Conservation (phyloP, 2,329 filamentous ascomycete genomes). For the Cercospora sp. region DNA sequence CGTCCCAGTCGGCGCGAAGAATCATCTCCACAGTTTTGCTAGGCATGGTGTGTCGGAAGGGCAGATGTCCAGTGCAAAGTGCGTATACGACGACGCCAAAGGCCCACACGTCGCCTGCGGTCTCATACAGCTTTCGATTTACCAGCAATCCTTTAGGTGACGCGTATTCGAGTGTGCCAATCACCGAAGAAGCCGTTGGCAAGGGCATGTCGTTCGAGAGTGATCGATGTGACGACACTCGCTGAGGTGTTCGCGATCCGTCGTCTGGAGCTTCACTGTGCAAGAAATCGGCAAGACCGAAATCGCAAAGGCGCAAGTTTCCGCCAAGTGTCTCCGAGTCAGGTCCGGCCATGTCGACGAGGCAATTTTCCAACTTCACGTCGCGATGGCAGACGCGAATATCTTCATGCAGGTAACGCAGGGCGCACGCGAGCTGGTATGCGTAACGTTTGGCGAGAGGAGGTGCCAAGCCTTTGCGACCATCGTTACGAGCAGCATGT, state of each 20-base stretch:
- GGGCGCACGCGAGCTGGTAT: conserved; percentile 63
- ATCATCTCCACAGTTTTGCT: conserved; percentile 62
- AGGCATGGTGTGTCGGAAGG: conserved; percentile 62
- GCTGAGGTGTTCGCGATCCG: conserved; percentile 11
- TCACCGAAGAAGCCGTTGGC: conserved; percentile 47
- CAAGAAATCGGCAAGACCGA: conserved; percentile 69
- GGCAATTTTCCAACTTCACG: conserved; percentile 69
- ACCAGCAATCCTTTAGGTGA: conserved; percentile 52
- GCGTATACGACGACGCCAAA: conserved; percentile 65
- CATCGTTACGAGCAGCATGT: conserved; percentile 29
- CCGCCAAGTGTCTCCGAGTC: conserved; percentile 54
- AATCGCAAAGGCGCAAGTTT: conserved; percentile 65
- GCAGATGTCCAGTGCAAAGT: conserved; percentile 61
- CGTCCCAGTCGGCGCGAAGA: conserved; percentile 60
- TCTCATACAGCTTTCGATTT: conserved; percentile 47
- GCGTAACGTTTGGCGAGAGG: conserved; percentile 60
- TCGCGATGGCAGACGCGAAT: conserved; percentile 67
- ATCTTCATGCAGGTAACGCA: conserved; percentile 68
- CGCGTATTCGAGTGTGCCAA: conserved; percentile 61
- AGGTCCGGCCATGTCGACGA: conserved; percentile 57
- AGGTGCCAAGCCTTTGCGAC: conserved; percentile 47
- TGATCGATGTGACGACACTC: conserved; percentile 21
- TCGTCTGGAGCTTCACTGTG: conserved; percentile 48
- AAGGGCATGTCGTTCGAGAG: conserved; percentile 25
- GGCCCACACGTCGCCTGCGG: conserved; percentile 67